These are phyloP conservation scores for Pseudodiploospora longispora DNA, from an alignment of 2,329 filamentous ascomycete species.

Conservation along the genomic window DNA sequence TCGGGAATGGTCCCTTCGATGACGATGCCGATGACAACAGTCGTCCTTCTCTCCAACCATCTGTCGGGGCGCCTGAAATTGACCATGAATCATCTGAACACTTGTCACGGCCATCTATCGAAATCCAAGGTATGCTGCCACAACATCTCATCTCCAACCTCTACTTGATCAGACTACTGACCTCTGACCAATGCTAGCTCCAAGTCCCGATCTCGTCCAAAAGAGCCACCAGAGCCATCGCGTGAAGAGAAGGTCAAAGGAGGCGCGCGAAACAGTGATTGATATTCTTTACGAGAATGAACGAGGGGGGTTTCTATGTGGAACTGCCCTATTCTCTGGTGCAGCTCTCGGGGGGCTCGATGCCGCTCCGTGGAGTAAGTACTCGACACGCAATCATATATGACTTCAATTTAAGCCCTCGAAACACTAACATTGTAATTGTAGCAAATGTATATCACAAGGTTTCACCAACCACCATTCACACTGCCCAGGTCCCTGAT, in stretches of 20 bases:
- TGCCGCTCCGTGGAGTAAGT: conserved; percentile 66
- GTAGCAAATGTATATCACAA: conserved; percentile 55
- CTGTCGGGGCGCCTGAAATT: too few species aligned
- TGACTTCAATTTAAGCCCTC: neutral
- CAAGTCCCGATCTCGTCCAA: conserved; percentile 16
- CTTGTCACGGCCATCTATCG: conserved; percentile 21
- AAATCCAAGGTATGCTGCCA: conserved; percentile 20
- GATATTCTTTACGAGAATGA: conserved; percentile 96
- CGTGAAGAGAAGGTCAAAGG: conserved; percentile 24
- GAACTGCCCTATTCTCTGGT: conserved; percentile 79
- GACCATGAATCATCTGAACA: neutral
- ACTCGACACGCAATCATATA: neutral
- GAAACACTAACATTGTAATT: neutral
- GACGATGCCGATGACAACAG: neutral
- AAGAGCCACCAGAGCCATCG: conserved; percentile 17
- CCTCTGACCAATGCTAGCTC: conserved; percentile 15
- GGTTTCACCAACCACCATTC: conserved; percentile 57
- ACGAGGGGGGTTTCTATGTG: conserved; percentile 81
- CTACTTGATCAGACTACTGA: too few species aligned
- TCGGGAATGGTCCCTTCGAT: neutral
- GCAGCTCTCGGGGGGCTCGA: conserved; percentile 81
- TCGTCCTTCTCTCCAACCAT: neutral
- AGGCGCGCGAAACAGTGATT: conserved; percentile 50
- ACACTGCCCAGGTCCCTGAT: conserved; percentile 86
- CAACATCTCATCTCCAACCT: neutral